phyloP scores from a whole-genome alignment of 2,329 filamentous ascomycete species.

The Fusarium humuli region DNA sequence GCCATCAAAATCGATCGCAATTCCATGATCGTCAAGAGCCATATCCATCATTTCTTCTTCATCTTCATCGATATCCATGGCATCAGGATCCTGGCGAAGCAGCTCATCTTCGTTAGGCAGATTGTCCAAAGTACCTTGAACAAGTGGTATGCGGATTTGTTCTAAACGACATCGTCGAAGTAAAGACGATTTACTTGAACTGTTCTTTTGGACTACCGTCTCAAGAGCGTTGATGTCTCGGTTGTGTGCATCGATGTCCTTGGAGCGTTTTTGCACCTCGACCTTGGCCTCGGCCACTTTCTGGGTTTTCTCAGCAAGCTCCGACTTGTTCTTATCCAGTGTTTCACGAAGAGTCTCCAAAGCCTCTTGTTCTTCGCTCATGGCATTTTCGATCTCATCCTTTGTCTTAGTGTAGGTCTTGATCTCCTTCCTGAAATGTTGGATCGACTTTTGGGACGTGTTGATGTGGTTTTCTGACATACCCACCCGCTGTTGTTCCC shows the following conservation, averaged over 20 bases:
- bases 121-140: constrained; percentile 80
- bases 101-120: constrained; percentile 89
- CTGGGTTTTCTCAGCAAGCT: constrained; percentile 76
- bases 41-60: constrained; percentile 70
- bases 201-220: constrained; percentile 86
- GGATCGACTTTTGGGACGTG: constrained; percentile 72
- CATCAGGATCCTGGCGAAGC: constrained; percentile 81
- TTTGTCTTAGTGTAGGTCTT: constrained; percentile 78
- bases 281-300: constrained; percentile 81
- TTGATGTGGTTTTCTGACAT: constrained; percentile 75
- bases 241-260: constrained; percentile 78
- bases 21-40: constrained; percentile 88
- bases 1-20: constrained; percentile 85
- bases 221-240: constrained; percentile 85
- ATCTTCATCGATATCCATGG: constrained; percentile 89
- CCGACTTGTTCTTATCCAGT: constrained; percentile 75
- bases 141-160: constrained; percentile 87
- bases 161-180: constrained; percentile 93
- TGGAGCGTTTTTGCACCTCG: constrained; percentile 85
- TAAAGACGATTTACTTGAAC: constrained; percentile 83
- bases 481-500: constrained; percentile 63
- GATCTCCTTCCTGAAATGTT: constrained; percentile 76
- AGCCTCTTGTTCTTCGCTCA: constrained; percentile 79
- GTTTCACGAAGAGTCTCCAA: constrained; percentile 80
- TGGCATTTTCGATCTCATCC: constrained; percentile 76